Evolutionary conservation across 306 rosid species (phyloP).

Genomic region (Vachellia pachyceras): DNA sequence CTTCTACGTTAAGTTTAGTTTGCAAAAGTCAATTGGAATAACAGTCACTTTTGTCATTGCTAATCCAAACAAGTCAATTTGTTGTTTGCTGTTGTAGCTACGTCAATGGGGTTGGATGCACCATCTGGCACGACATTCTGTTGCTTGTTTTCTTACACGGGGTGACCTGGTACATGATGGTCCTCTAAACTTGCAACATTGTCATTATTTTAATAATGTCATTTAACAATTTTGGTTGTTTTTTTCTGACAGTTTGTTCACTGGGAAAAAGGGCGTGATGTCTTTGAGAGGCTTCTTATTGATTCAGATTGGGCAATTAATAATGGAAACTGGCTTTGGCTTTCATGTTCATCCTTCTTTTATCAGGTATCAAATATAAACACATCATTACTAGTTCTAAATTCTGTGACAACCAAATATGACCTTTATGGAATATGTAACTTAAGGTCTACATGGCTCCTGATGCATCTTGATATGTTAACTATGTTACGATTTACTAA

Average conservation of each 20-base stretch:
- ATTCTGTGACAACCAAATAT: slow-evolving; percentile 25
- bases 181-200: slow-evolving; percentile 12
- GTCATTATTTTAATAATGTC: slow-evolving; percentile 21
- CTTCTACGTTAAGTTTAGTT: too few relatives aligned
- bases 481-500: too few relatives aligned
- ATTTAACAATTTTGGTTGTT: slow-evolving; percentile 23
- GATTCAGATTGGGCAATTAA: slow-evolving; percentile 98
- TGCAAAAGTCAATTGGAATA: too few relatives aligned
- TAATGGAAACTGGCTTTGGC: slow-evolving; percentile 98
- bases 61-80: not conserved
- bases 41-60: too few relatives aligned
- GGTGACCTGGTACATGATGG: slow-evolving; percentile 81
- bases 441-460: not conserved
- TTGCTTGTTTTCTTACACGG: slow-evolving; percentile 91
- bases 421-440: not conserved
- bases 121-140: slow-evolving; percentile 93
- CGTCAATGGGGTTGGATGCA: slow-evolving; percentile 98
- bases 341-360: slow-evolving; percentile 91
- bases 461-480: not conserved
- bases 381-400: not conserved
- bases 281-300: slow-evolving; percentile 91
- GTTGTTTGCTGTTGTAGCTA: slow-evolving; percentile 63
- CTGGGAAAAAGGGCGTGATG: slow-evolving; percentile 96
- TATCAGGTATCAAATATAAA: slow-evolving; percentile 68
- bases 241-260: slow-evolving; percentile 70